Evolutionary conservation across 179 eudicot genomes (phyloP).

Genomic region (Pouteria campechiana): DNA sequence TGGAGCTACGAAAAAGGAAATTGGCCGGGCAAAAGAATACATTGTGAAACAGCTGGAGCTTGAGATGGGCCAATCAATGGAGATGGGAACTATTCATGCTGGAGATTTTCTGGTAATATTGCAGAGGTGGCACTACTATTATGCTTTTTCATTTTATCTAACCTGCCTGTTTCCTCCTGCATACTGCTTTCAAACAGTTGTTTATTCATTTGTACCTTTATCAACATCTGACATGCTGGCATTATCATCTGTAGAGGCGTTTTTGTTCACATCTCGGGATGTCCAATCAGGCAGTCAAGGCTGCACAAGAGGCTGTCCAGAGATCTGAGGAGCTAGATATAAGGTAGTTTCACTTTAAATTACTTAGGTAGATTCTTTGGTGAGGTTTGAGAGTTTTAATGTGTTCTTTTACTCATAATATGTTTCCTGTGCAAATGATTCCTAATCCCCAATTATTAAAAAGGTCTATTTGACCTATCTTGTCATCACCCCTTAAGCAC

Average conservation of each 20-base stretch:
- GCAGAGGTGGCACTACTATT: conserved; percentile 8
- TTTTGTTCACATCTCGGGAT: conserved; percentile 90
- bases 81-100: conserved; percentile 87
- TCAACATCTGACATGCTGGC: not conserved
- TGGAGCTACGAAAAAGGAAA: conserved; percentile 96
- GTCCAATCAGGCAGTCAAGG: conserved; percentile 78
- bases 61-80: conserved; percentile 84
- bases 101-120: conserved; percentile 97
- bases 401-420: no score
- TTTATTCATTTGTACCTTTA: not conserved
- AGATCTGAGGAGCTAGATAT: conserved; percentile 81
- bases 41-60: conserved; percentile 84
- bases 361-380: no score
- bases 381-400: no score
- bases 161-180: no score
- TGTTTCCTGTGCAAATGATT: no score
- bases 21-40: conserved; percentile 87
- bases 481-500: no score
- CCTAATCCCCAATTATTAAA: no score
- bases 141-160: no score
- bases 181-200: no score
- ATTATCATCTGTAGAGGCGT: conserved; percentile 40
- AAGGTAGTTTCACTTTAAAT: conserved; percentile 36
- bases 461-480: no score
- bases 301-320: conserved; percentile 87